Percentiles rank a stretch among this genome's conserved stretches.
Evolutionary conservation across 2,329 filamentous ascomycete genomes (phyloP).

Genomic region (Cladorrhinum sp.): DNA sequence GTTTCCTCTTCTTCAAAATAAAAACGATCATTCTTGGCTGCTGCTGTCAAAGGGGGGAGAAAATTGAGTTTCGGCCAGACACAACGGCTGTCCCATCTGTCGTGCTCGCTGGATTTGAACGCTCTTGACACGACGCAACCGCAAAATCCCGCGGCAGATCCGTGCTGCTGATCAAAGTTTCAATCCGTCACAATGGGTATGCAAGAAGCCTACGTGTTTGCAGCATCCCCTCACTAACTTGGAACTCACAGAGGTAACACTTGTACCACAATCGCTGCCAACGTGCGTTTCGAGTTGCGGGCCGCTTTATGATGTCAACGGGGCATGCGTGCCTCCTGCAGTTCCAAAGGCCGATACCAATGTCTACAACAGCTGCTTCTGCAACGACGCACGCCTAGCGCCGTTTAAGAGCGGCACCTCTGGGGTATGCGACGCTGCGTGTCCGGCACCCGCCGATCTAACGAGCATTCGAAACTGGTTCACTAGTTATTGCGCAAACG

Average conservation of each 20-base stretch:
- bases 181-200: background rate
- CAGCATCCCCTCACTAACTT: background rate
- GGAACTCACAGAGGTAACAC: slow-evolving; percentile 40
- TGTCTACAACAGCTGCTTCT: slow-evolving; percentile 71
- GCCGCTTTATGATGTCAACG: slow-evolving; percentile 66
- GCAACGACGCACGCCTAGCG: slow-evolving; percentile 57
- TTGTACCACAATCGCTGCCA: slow-evolving; percentile 60
- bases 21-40: no score
- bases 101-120: background rate
- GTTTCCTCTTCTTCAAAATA: no score
- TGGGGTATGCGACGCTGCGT: slow-evolving; percentile 61
- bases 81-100: background rate
- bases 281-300: slow-evolving; percentile 59
- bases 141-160: background rate
- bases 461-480: slow-evolving; percentile 68
- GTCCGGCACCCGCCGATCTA: slow-evolving; percentile 50
- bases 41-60: background rate
- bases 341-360: slow-evolving; percentile 45
- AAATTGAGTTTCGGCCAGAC: background rate
- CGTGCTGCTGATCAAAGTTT: background rate
- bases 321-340: slow-evolving; percentile 63
- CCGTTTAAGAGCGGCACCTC: slow-evolving; percentile 54
- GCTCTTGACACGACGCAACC: background rate
- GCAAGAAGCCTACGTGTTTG: background rate
- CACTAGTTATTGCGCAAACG: slow-evolving; percentile 57